A percentile compares a stretch with the other conserved stretches of the same genome.
phyloP scores from a whole-genome alignment of 345 rosid genomes.

The Turritis glabra region DNA sequence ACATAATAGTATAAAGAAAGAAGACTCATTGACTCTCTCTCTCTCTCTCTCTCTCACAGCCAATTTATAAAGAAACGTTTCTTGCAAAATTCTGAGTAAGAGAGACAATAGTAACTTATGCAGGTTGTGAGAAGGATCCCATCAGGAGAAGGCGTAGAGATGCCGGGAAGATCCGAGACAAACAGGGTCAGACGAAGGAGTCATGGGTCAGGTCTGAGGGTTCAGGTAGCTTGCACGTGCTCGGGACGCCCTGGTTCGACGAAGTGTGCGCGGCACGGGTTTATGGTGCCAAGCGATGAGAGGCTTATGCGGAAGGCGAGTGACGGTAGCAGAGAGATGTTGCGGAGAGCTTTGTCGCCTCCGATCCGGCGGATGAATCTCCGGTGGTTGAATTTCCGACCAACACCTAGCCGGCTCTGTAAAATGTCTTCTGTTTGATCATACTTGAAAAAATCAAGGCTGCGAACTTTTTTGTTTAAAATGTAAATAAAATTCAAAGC shows the following conservation, averaged over 20 bases:
- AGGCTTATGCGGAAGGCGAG: constrained; percentile 30
- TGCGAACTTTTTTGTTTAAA: constrained; percentile 10
- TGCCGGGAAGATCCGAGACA: constrained; percentile 18
- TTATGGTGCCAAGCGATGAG: constrained; percentile 42
- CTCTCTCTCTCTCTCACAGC: background rate
- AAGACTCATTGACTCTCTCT: constrained; percentile 38
- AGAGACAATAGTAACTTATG: constrained; percentile 10
- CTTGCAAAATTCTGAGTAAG: background rate
- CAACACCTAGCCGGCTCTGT: constrained; percentile 55
- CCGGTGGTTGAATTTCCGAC: constrained; percentile 52
- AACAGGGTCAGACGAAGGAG: constrained; percentile 23
- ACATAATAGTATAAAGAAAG: constrained; percentile 23
- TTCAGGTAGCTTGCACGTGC: constrained; percentile 34
- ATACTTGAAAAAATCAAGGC: background rate
- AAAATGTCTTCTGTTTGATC: constrained; percentile 47
- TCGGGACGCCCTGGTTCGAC: constrained; percentile 35
- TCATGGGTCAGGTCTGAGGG: constrained; percentile 30
- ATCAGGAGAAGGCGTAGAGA: constrained; percentile 38
- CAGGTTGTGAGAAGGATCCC: constrained; percentile 35
- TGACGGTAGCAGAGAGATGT: constrained; percentile 41
- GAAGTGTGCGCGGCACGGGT: constrained; percentile 35
- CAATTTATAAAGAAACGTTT: background rate
- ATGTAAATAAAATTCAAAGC: constrained; percentile 17
- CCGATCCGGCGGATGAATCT: constrained; percentile 47
- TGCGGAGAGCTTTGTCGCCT: constrained; percentile 56